These are phyloP conservation scores for Chalciporus chontae DNA, from an alignment of 768 basidiomycete species.

Conservation along the genomic window DNA sequence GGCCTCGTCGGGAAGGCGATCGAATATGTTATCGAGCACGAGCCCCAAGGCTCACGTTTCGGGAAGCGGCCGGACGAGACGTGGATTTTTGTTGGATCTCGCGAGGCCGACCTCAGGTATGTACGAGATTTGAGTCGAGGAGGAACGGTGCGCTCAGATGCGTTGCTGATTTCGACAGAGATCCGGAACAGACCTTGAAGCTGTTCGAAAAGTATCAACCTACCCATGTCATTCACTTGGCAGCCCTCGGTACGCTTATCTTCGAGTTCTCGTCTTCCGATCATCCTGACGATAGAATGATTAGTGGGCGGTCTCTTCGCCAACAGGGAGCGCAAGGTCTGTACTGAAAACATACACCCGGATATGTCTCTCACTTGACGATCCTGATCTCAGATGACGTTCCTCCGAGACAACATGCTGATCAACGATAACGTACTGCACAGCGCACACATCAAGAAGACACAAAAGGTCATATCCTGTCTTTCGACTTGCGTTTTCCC, in stretches of 20 bases:
- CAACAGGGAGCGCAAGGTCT: constrained; percentile 92
- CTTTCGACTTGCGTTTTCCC: constrained; percentile 98
- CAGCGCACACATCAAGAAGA: constrained; percentile 59
- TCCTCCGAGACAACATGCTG: constrained; percentile 90
- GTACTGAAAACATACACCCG: constrained; percentile 2
- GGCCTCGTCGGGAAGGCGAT: constrained; percentile 89
- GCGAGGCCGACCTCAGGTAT: constrained; percentile 84
- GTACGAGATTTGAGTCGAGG: neutral
- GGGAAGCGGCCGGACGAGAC: constrained; percentile 72
- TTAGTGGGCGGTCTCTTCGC: constrained; percentile 91
- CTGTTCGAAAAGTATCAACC: constrained; percentile 91
- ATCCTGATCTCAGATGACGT: constrained; percentile 57
- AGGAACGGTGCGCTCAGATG: constrained; percentile 2
- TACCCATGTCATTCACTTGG: constrained; percentile 95
- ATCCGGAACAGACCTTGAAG: constrained; percentile 61
- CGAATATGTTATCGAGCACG: constrained; percentile 70
- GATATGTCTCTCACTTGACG: constrained; percentile 1
- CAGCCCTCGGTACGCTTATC: constrained; percentile 71
- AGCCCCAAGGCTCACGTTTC: constrained; percentile 74
- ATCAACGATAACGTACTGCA: constrained; percentile 96
- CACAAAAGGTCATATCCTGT: constrained; percentile 86
- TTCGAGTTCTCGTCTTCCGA: neutral
- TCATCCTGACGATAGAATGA: constrained; percentile 5
- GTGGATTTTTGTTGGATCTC: constrained; percentile 81
- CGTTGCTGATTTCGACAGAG: constrained; percentile 39